phyloP scores from a whole-genome alignment of 2,329 filamentous ascomycete species.

The Laburnicola sp. region DNA sequence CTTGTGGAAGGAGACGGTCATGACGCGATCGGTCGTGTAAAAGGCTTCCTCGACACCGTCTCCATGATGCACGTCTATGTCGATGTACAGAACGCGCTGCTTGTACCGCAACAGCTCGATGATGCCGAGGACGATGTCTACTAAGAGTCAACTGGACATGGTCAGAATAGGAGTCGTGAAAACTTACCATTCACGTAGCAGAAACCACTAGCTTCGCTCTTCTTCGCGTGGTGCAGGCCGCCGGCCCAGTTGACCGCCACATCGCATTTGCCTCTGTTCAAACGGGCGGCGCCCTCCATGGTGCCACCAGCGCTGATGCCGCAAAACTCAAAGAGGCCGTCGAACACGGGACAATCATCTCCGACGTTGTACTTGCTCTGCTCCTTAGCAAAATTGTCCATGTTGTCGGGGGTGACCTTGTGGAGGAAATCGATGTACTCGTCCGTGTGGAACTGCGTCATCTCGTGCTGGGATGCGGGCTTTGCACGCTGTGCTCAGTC shows the following conservation, averaged over 20 bases:
- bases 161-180: neutral
- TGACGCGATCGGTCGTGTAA: constrained; percentile 71
- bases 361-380: constrained; percentile 77
- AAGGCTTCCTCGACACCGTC: constrained; percentile 76
- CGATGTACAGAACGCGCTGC: constrained; percentile 88
- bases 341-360: constrained; percentile 66
- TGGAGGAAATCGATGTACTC: constrained; percentile 73
- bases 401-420: constrained; percentile 97
- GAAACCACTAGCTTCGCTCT: constrained; percentile 89
- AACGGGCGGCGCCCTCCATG: constrained; percentile 70
- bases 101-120: constrained; percentile 84
- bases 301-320: constrained; percentile 70
- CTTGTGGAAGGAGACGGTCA: constrained; percentile 73
- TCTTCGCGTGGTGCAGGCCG: constrained; percentile 94
- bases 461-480: constrained; percentile 67
- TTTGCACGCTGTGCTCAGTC: constrained; percentile 43
- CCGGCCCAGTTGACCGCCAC: constrained; percentile 76
- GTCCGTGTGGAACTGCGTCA: constrained; percentile 74
- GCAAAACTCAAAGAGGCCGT: constrained; percentile 71
- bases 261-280: constrained; percentile 70
- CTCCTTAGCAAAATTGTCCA: constrained; percentile 89
- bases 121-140: constrained; percentile 94
- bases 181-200: constrained; percentile 82
- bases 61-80: constrained; percentile 90
- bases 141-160: neutral